Base-by-base conservation (phyloP, 306 rosid genomes). In the Chamaecrista fasciculata region DNA sequence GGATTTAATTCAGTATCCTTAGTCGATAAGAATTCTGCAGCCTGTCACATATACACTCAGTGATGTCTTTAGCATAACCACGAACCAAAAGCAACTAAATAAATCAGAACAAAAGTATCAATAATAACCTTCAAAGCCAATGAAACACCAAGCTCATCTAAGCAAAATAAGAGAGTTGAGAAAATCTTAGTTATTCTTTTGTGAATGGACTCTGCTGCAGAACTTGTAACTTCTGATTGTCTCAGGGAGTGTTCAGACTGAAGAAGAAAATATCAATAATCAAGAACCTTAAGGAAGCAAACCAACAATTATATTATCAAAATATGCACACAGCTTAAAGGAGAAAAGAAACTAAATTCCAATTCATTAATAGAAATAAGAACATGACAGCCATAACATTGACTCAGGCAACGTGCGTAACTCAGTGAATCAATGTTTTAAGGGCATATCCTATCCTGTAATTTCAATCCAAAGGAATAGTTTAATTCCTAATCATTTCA, bases 91-190 rank as follows among this genome's bases (percentile, higher is more conserved):
- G 65, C 69, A 76, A 69, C 71, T 67, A 72, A 77, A 25, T 51
- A 37, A 64, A 3, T 49, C 28, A 40, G 2, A 28, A 66, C 63
- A 31, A 23, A 28, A 66, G 29, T 42, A 55, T 58, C 24, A 28
- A 10, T 39, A 56, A 73, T 49, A 75, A 93, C 98, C 97, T 93
- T 85, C 61, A 79, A 61, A 74, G 97, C 83, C 70, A 82, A 71
- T 90, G 91, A 88, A 79, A 83, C 59, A 67, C 98, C 98, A 53
- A 93, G 88, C 10, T 86, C 94, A 37, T 77, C 87, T 81, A 86
- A 48, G 80, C 96, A 90, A 78, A 71, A 93, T 15, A 75, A 39
- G 11, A 89, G 39, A 56, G 80, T 58, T 20, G 55, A 46, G 68
- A 28, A 79, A 37, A 76, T 50, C 79, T 81, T 93, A 31, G 25